A percentile compares a stretch with the other conserved stretches of the same genome.
phyloP scores from a whole-genome alignment of 257 asterid genomes.

The Primulina tabacum region DNA sequence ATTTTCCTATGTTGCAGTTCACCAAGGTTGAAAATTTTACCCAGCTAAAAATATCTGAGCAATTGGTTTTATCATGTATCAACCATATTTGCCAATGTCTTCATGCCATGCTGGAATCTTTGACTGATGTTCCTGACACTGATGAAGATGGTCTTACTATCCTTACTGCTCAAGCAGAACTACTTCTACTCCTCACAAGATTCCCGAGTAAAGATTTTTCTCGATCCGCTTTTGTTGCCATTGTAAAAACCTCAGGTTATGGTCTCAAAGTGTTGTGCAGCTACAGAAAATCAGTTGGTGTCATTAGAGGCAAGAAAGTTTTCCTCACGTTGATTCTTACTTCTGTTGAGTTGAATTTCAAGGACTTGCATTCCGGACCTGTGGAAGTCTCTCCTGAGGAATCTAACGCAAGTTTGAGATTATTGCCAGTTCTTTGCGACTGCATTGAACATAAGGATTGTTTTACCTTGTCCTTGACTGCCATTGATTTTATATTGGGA shows the following conservation, averaged over 20 bases:
- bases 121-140: constrained; percentile 45
- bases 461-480: constrained; percentile 60
- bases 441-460: constrained; percentile 53
- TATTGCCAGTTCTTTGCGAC: constrained; percentile 77
- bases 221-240: constrained; percentile 35
- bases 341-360: constrained; percentile 42
- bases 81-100: constrained; percentile 59
- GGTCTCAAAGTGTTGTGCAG: constrained; percentile 69
- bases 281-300: constrained; percentile 41
- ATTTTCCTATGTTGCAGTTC: constrained; percentile 53
- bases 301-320: constrained; percentile 40
- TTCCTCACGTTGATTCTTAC: constrained; percentile 64
- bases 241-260: constrained; percentile 63
- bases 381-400: constrained; percentile 51
- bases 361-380: constrained; percentile 32
- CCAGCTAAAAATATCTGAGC: constrained; percentile 55
- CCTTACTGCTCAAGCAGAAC: constrained; percentile 74
- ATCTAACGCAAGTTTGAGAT: constrained; percentile 54
- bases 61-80: constrained; percentile 52
- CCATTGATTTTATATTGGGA: constrained; percentile 61
- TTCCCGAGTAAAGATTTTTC: constrained; percentile 36
- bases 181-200: constrained; percentile 60
- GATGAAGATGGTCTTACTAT: constrained; percentile 49
- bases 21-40: constrained; percentile 33
- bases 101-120: constrained; percentile 48